Percentiles rank a stretch among this genome's conserved stretches.
These are phyloP conservation scores for Crithidia fasciculata DNA, from an alignment of 208 protist species.

Conservation along the genomic window DNA sequence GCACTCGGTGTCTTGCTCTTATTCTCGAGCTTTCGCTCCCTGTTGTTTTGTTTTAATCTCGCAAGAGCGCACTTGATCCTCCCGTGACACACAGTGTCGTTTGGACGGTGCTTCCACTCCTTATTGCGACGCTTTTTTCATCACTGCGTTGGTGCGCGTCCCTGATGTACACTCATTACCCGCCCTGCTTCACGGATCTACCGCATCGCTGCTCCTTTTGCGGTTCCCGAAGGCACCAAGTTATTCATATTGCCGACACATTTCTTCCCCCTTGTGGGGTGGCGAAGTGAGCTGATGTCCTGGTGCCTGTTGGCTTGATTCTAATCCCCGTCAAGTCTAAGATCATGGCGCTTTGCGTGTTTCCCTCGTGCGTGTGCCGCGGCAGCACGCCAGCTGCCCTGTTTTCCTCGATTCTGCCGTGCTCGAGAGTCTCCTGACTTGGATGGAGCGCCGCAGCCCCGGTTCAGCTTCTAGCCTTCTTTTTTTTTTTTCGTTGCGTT, in stretches of 20 bases:
- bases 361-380: no score
- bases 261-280: background rate
- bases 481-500: background rate
- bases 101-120: no score
- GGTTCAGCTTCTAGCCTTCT: background rate
- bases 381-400: background rate
- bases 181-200: no score
- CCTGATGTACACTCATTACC: no score
- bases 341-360: background rate
- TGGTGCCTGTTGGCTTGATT: background rate
- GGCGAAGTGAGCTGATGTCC: background rate
- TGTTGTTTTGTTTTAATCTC: no score
- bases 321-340: background rate
- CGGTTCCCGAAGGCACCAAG: background rate
- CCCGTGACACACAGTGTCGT: no score
- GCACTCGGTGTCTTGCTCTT: no score
- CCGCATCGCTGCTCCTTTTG: background rate
- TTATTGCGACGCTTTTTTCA: no score
- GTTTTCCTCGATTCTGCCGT: background rate
- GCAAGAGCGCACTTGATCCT: no score
- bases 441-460: background rate
- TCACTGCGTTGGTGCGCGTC: no score
- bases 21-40: no score
- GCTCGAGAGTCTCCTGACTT: background rate
- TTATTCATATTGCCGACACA: background rate